Conservation (phyloP, 2,329 filamentous ascomycete species). For the Colletotrichum siamense region DNA sequence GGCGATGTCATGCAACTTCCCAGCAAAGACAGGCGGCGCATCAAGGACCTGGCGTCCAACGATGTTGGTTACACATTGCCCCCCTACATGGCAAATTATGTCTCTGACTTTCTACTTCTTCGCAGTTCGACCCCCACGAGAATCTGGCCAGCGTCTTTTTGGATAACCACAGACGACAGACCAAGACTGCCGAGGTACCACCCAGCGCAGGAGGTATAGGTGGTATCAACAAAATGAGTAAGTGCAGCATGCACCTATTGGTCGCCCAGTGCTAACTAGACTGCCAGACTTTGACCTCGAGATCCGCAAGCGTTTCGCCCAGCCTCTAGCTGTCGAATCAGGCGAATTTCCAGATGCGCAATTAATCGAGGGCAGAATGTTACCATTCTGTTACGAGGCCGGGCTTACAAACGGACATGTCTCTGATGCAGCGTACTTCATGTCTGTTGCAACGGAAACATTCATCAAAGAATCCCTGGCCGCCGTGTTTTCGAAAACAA, state of each 20-base stretch:
- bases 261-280: not conserved
- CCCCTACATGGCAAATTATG: not conserved
- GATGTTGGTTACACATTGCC: constrained; percentile 52
- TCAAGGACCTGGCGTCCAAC: constrained; percentile 69
- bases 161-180: constrained; percentile 52
- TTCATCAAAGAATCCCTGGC: constrained; percentile 72
- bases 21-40: constrained; percentile 67
- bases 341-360: constrained; percentile 73
- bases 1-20: constrained; percentile 74
- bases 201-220: constrained; percentile 67
- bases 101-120: constrained; percentile 25
- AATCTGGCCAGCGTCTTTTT: constrained; percentile 57
- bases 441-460: constrained; percentile 69
- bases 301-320: constrained; percentile 69
- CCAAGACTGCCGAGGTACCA: constrained; percentile 64
- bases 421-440: constrained; percentile 65
- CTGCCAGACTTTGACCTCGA: constrained; percentile 67
- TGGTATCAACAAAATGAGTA: constrained; percentile 78
- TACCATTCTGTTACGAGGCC: constrained; percentile 72
- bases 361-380: constrained; percentile 68
- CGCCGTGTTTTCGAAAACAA: constrained; percentile 67
- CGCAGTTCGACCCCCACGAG: constrained; percentile 61
- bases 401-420: constrained; percentile 66
- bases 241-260: constrained; percentile 32
- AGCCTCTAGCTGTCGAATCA: constrained; percentile 69